These are phyloP conservation scores for Macrophomina pseudophaseolina DNA, from an alignment of 2,329 filamentous ascomycete genomes.

Conservation along the genomic window DNA sequence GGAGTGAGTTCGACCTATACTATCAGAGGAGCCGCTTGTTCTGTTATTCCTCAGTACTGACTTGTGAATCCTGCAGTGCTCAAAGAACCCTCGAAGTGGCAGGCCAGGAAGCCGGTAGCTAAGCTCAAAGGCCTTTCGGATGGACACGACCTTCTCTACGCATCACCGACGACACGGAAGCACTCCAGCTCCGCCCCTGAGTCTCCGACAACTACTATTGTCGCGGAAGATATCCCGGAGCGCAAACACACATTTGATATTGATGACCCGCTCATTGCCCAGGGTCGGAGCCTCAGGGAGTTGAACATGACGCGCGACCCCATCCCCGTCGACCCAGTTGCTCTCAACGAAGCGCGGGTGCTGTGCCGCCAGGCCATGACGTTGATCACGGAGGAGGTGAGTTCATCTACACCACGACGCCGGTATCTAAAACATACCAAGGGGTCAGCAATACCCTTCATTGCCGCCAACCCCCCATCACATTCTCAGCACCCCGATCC, in stretches of 20 bases:
- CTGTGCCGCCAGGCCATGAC: slow-evolving; percentile 40
- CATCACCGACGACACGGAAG: not conserved
- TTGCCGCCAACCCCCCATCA: no score
- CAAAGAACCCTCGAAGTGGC: slow-evolving; percentile 13
- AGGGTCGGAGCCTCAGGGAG: slow-evolving; percentile 32
- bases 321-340: slow-evolving; percentile 36
- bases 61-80: not conserved
- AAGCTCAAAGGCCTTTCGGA: not conserved
- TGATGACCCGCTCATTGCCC: slow-evolving; percentile 31
- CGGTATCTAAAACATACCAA: not conserved
- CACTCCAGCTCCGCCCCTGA: not conserved
- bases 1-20: slow-evolving; percentile 30
- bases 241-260: slow-evolving; percentile 36
- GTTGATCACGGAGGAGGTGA: slow-evolving; percentile 37
- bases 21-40: no score
- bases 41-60: not conserved
- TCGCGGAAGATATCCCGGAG: slow-evolving; percentile 24
- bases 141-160: slow-evolving; percentile 13
- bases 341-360: slow-evolving; percentile 37
- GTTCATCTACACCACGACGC: slow-evolving; percentile 11
- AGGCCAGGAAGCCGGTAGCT: slow-evolving; percentile 5
- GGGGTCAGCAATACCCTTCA: no score
- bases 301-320: slow-evolving; percentile 33
- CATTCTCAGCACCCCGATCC: no score
- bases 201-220: not conserved